Evolutionary conservation across 2,329 filamentous ascomycete species (phyloP), one percentile per base, ranked within the genome.

Genomic region (Aureobasidium subglaciale): DNA sequence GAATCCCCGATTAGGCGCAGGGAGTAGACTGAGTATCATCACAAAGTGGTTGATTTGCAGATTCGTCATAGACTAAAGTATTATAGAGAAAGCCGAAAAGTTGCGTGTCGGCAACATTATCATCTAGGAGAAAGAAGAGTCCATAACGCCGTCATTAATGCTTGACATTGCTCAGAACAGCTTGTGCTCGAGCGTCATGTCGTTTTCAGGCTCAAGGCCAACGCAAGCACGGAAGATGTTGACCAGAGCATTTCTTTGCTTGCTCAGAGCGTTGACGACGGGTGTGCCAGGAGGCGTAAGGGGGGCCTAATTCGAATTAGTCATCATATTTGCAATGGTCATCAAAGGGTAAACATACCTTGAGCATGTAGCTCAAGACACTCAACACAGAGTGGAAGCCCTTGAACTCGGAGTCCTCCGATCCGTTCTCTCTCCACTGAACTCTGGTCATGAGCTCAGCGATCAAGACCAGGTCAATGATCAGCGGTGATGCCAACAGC

Each of bases 181-280:
- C 84, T 97, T 99, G 79, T 97, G 92, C 82, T 99, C 93, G 53
- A 97, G 82, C 37, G 91, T 96, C 93, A 99, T 99, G 72, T 99
- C 93, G 57, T 86, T 93, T 82, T 99, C 93, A 15, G 93, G 93
- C 80, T 96, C 89, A 59, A 99, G 82, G 62, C 93, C 93, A 66
- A 99, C 86, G 68, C 92, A 97, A 62, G 93, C 93, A 68, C 92
- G 90, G 85, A 99, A 95, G 75, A 99, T 96, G 79, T 99, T 99
- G 73, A 88, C 93, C 71, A 99, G 74, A 40, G 91, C 91, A 63
- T 84, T 87, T 63, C 93, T 90, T 80, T 99, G 93, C 83, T 99
- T 99, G 68, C 87, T 90, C 62, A 99, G 81, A 58, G 93, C 83
- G 68, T 99, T 99, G 76, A 99, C 82, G 58, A 99, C 93, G 3